phyloP scores from a whole-genome alignment of 2,329 filamentous ascomycete species.

The Blumeriella jaapii region DNA sequence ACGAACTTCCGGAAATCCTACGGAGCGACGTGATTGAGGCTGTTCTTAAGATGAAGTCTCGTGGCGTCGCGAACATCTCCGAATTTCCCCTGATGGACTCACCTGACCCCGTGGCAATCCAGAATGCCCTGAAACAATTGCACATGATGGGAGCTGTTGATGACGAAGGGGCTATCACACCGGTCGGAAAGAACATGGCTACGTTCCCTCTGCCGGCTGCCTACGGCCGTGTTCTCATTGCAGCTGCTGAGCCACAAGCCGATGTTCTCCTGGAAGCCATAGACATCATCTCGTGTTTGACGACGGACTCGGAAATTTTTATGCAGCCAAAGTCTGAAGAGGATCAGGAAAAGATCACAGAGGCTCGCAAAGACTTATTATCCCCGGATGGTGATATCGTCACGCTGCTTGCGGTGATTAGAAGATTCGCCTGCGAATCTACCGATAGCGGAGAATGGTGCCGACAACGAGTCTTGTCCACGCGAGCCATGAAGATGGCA shows the following conservation, averaged over 20 bases:
- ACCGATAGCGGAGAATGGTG: slow-evolving; percentile 44
- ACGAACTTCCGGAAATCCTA: slow-evolving; percentile 79
- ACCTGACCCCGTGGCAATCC: slow-evolving; percentile 65
- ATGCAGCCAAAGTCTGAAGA: slow-evolving; percentile 47
- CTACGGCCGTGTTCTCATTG: slow-evolving; percentile 71
- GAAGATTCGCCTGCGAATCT: slow-evolving; percentile 46
- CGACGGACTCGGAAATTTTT: slow-evolving; percentile 52
- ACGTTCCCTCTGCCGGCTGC: slow-evolving; percentile 72
- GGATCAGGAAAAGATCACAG: slow-evolving; percentile 40
- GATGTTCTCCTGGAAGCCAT: slow-evolving; percentile 74
- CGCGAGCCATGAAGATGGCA: slow-evolving; percentile 50
- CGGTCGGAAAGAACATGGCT: slow-evolving; percentile 64
- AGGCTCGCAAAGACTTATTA: slow-evolving; percentile 43
- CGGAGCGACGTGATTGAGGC: slow-evolving; percentile 81
- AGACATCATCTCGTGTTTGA: slow-evolving; percentile 63
- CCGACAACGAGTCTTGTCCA: slow-evolving; percentile 42
- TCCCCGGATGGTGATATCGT: slow-evolving; percentile 55
- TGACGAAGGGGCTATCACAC: slow-evolving; percentile 61
- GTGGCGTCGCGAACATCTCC: slow-evolving; percentile 71
- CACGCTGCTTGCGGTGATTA: slow-evolving; percentile 51
- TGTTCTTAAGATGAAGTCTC: slow-evolving; percentile 84
- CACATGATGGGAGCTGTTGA: slow-evolving; percentile 67
- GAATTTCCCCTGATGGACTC: slow-evolving; percentile 77
- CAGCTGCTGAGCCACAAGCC: slow-evolving; percentile 57
- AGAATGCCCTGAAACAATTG: slow-evolving; percentile 72